Base-by-base conservation (phyloP, 2,329 filamentous ascomycete genomes). In the Pseudogymnoascus sp. region DNA sequence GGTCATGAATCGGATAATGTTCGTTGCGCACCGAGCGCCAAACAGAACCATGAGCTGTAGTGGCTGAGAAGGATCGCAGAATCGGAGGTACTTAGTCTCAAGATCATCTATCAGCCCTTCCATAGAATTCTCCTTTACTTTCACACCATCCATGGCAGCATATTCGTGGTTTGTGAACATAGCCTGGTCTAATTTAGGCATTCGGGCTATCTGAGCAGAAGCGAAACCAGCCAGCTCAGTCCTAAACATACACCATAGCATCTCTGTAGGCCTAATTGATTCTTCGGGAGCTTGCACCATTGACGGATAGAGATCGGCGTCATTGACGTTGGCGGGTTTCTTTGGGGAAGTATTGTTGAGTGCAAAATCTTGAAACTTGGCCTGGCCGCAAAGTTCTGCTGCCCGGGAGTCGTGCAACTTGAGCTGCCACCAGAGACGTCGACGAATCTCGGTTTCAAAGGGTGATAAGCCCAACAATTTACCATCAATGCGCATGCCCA, bases 391-490 rank as follows among this genome's bases (percentile, higher is more conserved):
- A 67, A 74, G 37, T 64, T 72, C 50, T 63, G 73, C 46, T 64
- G 70, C 60, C 62, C 73, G 65, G 69, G 72, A 61, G 67, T 75
- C 60, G 21, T 50, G 31, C 28, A 63, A 34, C 23, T 44, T 37
- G 25, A 88, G 80, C 69, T 84, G 81, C 85, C 84, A 87, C 86
- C 86, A 89, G 18, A 89, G 77, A 5, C 87, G 78, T 46, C 86
- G 77, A n/a, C 86, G 80, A 78, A 89, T 88, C 70, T 89, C 85
- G 2, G 82, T 82, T 68, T 89, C 85, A 67, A 88, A 87, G 0
- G 85, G 83, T 0, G 81, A 77, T 1, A 88, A 75, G 1, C 81
- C 81, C 5, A 86, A 75, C 16, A 75, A 72, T 64, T 82, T 80
- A 37, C 84, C 85, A 64, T 89, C 86, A 11, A 83, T 79, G 65